A percentile compares a stretch with the other conserved stretches of the same genome.
These are phyloP conservation scores for Populus deltoides DNA, from an alignment of 345 rosid genomes.

Conservation along the genomic window DNA sequence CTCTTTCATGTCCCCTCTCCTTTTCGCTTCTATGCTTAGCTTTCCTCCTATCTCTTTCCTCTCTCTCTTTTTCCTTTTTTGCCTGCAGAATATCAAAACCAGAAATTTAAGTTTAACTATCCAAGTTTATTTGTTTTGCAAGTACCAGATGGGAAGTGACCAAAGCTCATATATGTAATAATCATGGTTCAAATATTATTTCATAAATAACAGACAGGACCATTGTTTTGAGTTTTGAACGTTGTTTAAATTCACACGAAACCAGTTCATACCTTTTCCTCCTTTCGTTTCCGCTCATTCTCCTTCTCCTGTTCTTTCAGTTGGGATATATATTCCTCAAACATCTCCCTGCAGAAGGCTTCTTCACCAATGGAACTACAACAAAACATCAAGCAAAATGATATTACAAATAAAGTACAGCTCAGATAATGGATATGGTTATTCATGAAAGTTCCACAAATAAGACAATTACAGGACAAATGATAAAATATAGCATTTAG, in stretches of 20 bases:
- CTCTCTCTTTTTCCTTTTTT: conserved; percentile 64
- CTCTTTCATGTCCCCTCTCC: conserved; percentile 61
- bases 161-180: neutral
- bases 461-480: neutral
- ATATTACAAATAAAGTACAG: conserved; percentile 2
- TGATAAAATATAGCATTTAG: neutral
- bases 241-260: neutral
- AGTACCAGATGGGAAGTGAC: neutral
- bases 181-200: neutral
- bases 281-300: conserved; percentile 55
- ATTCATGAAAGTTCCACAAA: neutral
- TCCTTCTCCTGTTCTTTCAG: conserved; percentile 67
- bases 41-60: conserved; percentile 63
- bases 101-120: neutral
- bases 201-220: neutral
- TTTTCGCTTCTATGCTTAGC: conserved; percentile 64
- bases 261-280: conserved; percentile 57
- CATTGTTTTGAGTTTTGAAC: neutral
- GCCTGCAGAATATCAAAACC: conserved; percentile 42
- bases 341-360: conserved; percentile 55
- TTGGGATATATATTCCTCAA: conserved; percentile 60
- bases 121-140: neutral
- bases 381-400: conserved; percentile 17
- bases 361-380: conserved; percentile 75
- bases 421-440: neutral